phyloP scores from a whole-genome alignment of 2,329 filamentous ascomycete species.

The Epichloe sp. region DNA sequence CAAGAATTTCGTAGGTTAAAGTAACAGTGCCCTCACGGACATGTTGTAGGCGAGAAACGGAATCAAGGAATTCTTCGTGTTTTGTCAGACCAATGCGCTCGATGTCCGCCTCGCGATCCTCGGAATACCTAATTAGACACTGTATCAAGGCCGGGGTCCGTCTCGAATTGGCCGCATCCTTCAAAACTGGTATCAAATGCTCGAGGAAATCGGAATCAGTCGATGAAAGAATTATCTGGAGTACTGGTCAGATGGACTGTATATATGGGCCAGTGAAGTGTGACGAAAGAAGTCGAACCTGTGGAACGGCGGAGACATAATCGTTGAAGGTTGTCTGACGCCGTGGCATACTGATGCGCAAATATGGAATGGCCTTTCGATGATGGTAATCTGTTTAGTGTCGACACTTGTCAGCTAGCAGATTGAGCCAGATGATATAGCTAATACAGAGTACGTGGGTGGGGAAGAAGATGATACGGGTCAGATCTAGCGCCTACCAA shows the following conservation, averaged over 20 bases:
- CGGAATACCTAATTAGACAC: conserved; percentile 58
- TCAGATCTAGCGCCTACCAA: too few relatives aligned
- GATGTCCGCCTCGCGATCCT: conserved; percentile 80
- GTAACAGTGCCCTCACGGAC: conserved; percentile 83
- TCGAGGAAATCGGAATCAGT: conserved; percentile 92
- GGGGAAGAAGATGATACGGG: too few relatives aligned
- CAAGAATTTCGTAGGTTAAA: conserved; percentile 80
- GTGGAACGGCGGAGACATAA: conserved; percentile 32
- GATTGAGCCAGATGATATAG: neutral
- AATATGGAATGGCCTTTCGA: neutral
- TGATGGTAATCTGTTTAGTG: neutral
- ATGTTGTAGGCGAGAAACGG: conserved; percentile 84
- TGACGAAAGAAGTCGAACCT: conserved; percentile 19
- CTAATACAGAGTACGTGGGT: too few relatives aligned
- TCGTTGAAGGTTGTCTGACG: conserved; percentile 33
- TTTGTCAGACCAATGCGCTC: conserved; percentile 90
- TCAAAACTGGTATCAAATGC: conserved; percentile 85
- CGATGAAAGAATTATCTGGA: conserved; percentile 78
- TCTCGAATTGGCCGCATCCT: conserved; percentile 70
- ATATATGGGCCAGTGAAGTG: neutral
- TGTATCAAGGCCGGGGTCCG: conserved; percentile 62
- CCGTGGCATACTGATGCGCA: conserved; percentile 26
- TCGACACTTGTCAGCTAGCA: neutral
- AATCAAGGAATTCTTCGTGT: conserved; percentile 90
- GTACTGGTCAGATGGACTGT: conserved; percentile 2